Evolutionary conservation across 2,329 filamentous ascomycete species (phyloP).

Genomic region (Fusarium sp.): DNA sequence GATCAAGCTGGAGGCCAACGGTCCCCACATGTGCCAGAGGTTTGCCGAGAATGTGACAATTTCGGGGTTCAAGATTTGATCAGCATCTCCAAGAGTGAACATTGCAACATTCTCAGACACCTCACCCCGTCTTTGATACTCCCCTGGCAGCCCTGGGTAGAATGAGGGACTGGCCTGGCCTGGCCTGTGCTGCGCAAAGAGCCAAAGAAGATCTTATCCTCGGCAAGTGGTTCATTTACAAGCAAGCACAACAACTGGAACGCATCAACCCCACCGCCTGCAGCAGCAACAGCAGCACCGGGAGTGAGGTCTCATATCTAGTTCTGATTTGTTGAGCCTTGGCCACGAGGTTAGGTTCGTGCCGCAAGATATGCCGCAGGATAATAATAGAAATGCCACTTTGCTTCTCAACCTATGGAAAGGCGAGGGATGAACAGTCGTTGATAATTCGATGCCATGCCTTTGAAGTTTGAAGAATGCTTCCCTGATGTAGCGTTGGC

Average conservation of each 20-base stretch:
- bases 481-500: not conserved
- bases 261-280: slow-evolving; percentile 26
- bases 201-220: slow-evolving; percentile 1
- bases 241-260: slow-evolving; percentile 2
- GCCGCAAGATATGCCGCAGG: slow-evolving; percentile 33
- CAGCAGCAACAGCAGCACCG: slow-evolving; percentile 27
- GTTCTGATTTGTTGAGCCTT: slow-evolving; percentile 29
- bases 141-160: not conserved
- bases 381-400: slow-evolving; percentile 44
- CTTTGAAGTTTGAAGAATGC: slow-evolving; percentile 5
- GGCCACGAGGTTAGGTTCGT: slow-evolving; percentile 28
- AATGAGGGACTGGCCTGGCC: not conserved
- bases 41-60: slow-evolving; percentile 27
- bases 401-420: slow-evolving; percentile 11
- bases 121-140: slow-evolving; percentile 15
- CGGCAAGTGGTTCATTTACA: not conserved
- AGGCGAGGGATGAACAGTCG: not conserved
- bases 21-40: slow-evolving; percentile 42
- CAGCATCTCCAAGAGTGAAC: slow-evolving; percentile 37
- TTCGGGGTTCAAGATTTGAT: slow-evolving; percentile 37
- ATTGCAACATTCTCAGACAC: slow-evolving; percentile 34
- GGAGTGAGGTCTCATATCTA: slow-evolving; percentile 11
- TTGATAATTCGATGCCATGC: slow-evolving; percentile 7
- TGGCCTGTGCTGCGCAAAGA: slow-evolving; percentile 10
- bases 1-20: slow-evolving; percentile 23